Base-by-base conservation (phyloP, 345 rosid genomes). In the Lumnitzera littorea region DNA sequence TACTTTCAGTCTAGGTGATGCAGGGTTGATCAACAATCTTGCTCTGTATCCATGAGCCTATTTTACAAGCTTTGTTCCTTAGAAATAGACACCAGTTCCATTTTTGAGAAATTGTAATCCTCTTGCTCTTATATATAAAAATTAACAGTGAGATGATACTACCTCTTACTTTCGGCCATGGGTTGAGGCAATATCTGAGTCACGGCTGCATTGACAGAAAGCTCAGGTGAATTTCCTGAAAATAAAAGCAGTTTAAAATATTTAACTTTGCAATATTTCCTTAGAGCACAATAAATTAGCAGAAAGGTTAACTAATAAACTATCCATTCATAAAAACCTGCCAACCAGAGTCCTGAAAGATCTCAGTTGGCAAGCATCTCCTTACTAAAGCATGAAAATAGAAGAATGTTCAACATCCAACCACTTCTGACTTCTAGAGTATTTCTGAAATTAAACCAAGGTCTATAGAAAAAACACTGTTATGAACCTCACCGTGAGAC, bases 151-250 rank as follows among this genome's bases (percentile, higher is more conserved):
- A 63, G 53, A 55, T 36, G 51, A 63, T 51, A 55, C 50, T 70
- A 88, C 98, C 98, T 89, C 77, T 77, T 92, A 70, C 80, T 89
- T 75, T 89, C 96, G 72, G 94, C 84, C 53, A 77, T 67, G 58
- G 94, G 90, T 55, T 82, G 91, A 67, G 90, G 90, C 70, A 92
- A 61, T 53, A 84, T 73, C 56, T 73, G 71, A 48, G 75, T 62
- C 53, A 89, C 88, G 63, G 91, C 74, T 41, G 74, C 69, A 76
- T 82, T 87, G 15, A 63, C 65, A 46, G 84, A 67, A 64, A 56
- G 67, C 68, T 85, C 92, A 53, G 74, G 69, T 23, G 78, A 76
- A 58, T 67, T 76, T 60, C 96, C 96, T 89, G 63, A 41, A 63
- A 60, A 50, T 29, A 60, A n/a, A 12, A 50, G 50, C 41, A 59